These are phyloP conservation scores for Aspergillus indologenus DNA, from an alignment of 495 filamentous ascomycete species.

Conservation along the genomic window DNA sequence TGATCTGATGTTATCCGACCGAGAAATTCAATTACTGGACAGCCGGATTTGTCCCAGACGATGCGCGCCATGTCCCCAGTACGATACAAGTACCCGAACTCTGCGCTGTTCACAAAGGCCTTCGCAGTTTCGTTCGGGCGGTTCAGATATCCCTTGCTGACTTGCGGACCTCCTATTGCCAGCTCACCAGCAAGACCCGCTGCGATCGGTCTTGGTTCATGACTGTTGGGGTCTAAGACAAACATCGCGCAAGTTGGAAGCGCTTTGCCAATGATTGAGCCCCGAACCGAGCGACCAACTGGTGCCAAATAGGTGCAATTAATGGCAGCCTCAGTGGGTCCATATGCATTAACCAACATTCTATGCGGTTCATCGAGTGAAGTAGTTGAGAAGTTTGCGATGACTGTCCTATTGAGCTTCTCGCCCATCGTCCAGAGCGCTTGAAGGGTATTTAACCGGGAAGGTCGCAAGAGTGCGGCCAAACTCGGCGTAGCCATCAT, in stretches of 20 bases:
- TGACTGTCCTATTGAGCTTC: slow-evolving; percentile 27
- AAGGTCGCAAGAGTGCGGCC: slow-evolving; percentile 26
- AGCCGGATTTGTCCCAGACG: slow-evolving; percentile 37
- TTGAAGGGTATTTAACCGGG: slow-evolving; percentile 25
- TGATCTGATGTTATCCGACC: slow-evolving; percentile 76
- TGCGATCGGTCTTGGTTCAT: slow-evolving; percentile 31
- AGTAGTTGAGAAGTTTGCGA: slow-evolving; percentile 23
- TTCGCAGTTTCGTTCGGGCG: slow-evolving; percentile 35
- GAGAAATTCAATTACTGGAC: slow-evolving; percentile 49
- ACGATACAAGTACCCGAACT: slow-evolving; percentile 57
- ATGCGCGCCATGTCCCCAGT: slow-evolving; percentile 69
- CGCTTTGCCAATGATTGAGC: slow-evolving; percentile 36
- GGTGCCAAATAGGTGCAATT: slow-evolving; percentile 28
- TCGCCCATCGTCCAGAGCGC: slow-evolving; percentile 35
- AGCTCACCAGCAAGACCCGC: slow-evolving; percentile 45
- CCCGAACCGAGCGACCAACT: slow-evolving; percentile 22
- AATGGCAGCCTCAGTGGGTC: slow-evolving; percentile 35
- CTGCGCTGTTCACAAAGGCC: slow-evolving; percentile 38
- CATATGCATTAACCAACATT: slow-evolving; percentile 33
- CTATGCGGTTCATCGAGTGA: background rate
- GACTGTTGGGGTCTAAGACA: slow-evolving; percentile 26
- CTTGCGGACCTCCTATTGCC: slow-evolving; percentile 42
- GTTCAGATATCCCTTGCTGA: slow-evolving; percentile 45
- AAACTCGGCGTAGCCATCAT: slow-evolving; percentile 36
- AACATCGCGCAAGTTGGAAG: slow-evolving; percentile 30